Base-by-base conservation (phyloP, 495 filamentous ascomycete species). In the Hypomontagnella submonticulosa region DNA sequence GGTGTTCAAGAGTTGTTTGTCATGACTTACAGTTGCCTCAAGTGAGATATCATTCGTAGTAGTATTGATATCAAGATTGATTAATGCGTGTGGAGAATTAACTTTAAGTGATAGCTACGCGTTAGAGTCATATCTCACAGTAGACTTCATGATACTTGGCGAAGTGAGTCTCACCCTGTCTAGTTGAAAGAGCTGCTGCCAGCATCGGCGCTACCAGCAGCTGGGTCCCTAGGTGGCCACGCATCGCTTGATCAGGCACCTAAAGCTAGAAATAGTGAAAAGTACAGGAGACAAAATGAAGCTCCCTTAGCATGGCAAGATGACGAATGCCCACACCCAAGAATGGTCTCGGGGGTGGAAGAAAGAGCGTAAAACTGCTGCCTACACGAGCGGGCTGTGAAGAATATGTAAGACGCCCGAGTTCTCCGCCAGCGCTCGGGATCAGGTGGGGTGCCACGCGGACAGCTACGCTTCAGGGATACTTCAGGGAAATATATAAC, bases 121-220 rank as follows among this genome's bases (percentile, higher is more conserved):
- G 67, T 70, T 55, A 65, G 61, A 64, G 42, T 19, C 13, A 46
- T 27, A 48, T 19, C 11, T 40, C 18, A 27, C 19, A 27, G 49
- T 33, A 42, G 30, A 10, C n/a, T 48, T 61, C 48, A 48, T 54
- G 13, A 48, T 34, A 37, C 11, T 54, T 34, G 41, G 15, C 15
- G 9, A 10, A 23, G 20, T 15, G 53, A 19, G 37, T 50, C 57
- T 62, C 32, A 65, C 62, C 52, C 15, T 50, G 40, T 55, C 40
- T 41, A 0, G 56, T 58, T 33, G 67, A 41, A 49, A 65, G 62
- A 30, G 69, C 70, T 33, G 61, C 49, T 0, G 56, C 70, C 48
- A 75, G 54, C 54, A 69, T 68, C 40, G 76, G 72, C 61, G 68
- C 76, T 55, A 78, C 52, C 37, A 76, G 57, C 27, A 73, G 59